phyloP scores from a whole-genome alignment of 306 rosid genomes.

The Bauhinia variegata region DNA sequence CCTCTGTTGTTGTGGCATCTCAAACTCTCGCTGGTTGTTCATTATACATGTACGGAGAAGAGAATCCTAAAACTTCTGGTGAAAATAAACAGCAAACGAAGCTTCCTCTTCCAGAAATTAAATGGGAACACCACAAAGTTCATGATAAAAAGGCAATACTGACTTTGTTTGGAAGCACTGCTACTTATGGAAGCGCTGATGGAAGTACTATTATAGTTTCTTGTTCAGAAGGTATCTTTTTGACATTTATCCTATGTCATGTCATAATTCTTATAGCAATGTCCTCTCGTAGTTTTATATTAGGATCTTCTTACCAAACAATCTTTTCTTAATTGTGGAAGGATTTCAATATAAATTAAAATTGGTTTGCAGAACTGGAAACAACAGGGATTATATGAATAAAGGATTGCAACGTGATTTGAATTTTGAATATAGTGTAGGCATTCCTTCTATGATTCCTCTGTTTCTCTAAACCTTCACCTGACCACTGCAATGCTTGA shows the following conservation, averaged over 20 bases:
- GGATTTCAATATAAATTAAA: conserved; percentile 21
- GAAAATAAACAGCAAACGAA: conserved; percentile 66
- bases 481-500: conserved; percentile 10
- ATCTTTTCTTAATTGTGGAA: conserved; percentile 14
- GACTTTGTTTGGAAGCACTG: conserved; percentile 74
- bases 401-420: conserved; percentile 25
- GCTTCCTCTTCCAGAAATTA: conserved; percentile 93
- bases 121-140: conserved; percentile 86
- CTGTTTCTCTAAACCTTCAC: conserved; percentile 16
- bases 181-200: conserved; percentile 91
- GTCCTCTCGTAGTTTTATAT: conserved; percentile 11
- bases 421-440: conserved; percentile 17
- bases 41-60: conserved; percentile 91
- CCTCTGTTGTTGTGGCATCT: conserved; percentile 79
- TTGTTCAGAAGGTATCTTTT: conserved; percentile 90
- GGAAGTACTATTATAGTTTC: conserved; percentile 88
- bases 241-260: neutral
- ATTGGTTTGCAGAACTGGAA: neutral
- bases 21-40: conserved; percentile 71
- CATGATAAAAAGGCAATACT: conserved; percentile 77
- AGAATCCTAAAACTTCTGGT: conserved; percentile 55
- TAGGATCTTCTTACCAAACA: conserved; percentile 27
- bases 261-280: neutral
- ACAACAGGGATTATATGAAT: conserved; percentile 10
- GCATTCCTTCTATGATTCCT: conserved; percentile 9